phyloP scores from a whole-genome alignment of 148 eudicot species.

The Camellia sinensis region DNA sequence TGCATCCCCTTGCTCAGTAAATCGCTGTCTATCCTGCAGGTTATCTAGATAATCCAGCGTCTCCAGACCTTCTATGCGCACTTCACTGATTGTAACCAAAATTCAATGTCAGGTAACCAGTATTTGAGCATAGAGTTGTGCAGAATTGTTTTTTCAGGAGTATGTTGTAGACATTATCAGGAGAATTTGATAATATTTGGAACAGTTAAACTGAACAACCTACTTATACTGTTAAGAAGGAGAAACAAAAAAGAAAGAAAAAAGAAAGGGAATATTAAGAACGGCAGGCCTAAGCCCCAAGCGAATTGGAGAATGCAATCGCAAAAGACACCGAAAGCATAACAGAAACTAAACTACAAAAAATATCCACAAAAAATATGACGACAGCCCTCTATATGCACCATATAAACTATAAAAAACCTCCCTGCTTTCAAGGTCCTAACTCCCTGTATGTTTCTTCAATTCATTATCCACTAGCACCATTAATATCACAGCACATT shows the following conservation, averaged over 20 bases:
- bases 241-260: neutral
- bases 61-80: constrained; percentile 86
- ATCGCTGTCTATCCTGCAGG: constrained; percentile 55
- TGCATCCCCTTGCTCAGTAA: constrained; percentile 95
- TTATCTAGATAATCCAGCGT: constrained; percentile 84
- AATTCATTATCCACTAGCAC: too few species aligned
- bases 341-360: too few species aligned
- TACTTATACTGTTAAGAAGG: neutral
- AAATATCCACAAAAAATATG: too few species aligned
- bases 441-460: too few species aligned
- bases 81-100: constrained; percentile 56
- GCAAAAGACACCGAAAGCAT: neutral
- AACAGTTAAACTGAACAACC: neutral
- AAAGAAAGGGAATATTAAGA: neutral
- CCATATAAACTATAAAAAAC: too few species aligned
- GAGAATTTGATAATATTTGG: neutral
- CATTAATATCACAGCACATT: too few species aligned
- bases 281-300: neutral
- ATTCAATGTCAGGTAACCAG: neutral
- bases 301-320: neutral
- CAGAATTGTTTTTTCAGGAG: neutral
- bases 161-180: neutral
- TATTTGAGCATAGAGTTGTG: neutral
- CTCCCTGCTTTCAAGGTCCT: too few species aligned
- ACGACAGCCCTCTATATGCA: too few species aligned